Conservation (phyloP, 2,329 filamentous ascomycete species). For the Chaetomium strumarium region DNA sequence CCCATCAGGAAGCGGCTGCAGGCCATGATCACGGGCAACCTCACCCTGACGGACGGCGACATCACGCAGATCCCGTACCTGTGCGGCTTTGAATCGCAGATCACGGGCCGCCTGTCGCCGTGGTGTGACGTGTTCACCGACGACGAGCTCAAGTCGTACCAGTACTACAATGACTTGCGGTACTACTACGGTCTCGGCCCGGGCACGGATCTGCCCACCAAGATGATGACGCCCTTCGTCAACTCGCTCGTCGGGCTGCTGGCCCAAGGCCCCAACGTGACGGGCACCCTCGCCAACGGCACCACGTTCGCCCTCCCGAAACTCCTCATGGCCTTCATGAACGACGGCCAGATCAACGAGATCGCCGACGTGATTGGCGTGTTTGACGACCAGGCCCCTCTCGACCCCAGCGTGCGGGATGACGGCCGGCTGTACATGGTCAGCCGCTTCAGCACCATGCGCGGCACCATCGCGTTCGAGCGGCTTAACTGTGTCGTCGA, state of each 20-base stretch:
- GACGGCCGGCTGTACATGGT: conserved; percentile 46
- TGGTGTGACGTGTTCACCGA: conserved; percentile 59
- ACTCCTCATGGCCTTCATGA: conserved; percentile 56
- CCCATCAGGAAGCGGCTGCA: conserved; percentile 50
- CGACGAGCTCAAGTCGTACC: conserved; percentile 56
- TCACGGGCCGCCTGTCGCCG: conserved; percentile 53
- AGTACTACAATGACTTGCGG: conserved; percentile 61
- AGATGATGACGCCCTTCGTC: conserved; percentile 58
- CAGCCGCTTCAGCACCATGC: conserved; percentile 54
- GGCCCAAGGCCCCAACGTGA: background rate
- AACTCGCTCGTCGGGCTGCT: conserved; percentile 48
- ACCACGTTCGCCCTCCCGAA: conserved; percentile 46
- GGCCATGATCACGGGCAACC: conserved; percentile 44
- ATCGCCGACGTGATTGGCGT: conserved; percentile 54
- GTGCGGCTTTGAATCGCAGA: conserved; percentile 67
- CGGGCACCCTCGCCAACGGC: conserved; percentile 31
- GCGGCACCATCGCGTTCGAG: conserved; percentile 61
- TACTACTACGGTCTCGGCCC: conserved; percentile 63
- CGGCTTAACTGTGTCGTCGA: conserved; percentile 45
- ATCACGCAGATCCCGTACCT: conserved; percentile 58
- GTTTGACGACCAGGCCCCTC: conserved; percentile 49
- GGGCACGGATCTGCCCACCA: conserved; percentile 46
- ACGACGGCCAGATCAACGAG: conserved; percentile 61
- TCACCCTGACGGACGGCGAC: conserved; percentile 49
- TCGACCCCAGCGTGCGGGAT: conserved; percentile 43